Base-by-base conservation (phyloP, 2,329 filamentous ascomycete species). In the Dactylonectria macrodidyma region DNA sequence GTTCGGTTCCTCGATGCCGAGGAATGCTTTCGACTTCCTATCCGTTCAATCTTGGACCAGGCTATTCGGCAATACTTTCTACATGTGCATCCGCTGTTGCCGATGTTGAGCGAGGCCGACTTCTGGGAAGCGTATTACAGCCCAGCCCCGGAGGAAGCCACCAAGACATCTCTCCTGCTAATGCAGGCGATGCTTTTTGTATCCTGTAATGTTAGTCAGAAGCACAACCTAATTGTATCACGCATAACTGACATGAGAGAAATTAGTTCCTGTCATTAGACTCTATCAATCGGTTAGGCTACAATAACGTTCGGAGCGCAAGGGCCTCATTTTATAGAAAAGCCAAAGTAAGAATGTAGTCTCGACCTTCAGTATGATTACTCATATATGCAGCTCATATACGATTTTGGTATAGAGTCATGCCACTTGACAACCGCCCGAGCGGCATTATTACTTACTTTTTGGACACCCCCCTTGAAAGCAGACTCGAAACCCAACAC, bases 401-500 rank as follows among this genome's bases (percentile, higher is more conserved):
- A 61, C 11, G 48, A 54, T 11, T 61, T 61, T 47, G 34, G 9
- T 10, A 38, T 52, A 2, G 59, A 61, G 11, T 16, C 36, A 22
- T 52, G 34, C 14, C 5, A 22, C 2, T 5, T 61, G 5, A 19
- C 36, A 12, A 54, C 41, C 8, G 48, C 59, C 10, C 59, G 54
- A 38, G 59, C 48, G 3, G 59, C 59, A 2, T n/a, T 61, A 5
- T 48, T 61, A 3, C 26, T 61, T 2, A 54, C 59, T 6, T 61
- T 54, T 55, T 61, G 59, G 59, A 61, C 59, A 5, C 59, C 59
- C 6, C 36, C 59, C 2, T 46, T 12, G 11, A 47, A 55, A 12
- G 59, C 50, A 5, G 50, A 55, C 48, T 22, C 59, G 5, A 61
- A 61, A 9, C 59, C 59, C 7, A 61, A 61, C 33, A 61, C 59